A percentile compares a stretch with the other conserved stretches of the same genome.
phyloP scores from a whole-genome alignment of 805 yeast genomes.

The Myxozyma nipponensis region DNA sequence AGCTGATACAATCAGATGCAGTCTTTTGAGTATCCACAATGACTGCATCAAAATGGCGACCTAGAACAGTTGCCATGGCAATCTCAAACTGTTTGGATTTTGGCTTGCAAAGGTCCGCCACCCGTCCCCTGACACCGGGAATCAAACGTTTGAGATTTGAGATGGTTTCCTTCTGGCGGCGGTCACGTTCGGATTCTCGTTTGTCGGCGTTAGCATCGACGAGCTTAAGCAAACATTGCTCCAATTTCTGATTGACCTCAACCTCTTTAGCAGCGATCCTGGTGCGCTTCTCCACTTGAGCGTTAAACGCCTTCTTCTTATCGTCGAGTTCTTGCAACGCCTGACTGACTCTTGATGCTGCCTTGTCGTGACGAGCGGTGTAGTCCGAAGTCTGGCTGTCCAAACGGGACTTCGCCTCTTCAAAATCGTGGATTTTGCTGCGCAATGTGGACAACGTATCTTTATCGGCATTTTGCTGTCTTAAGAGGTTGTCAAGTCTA shows the following conservation, averaged over 20 bases:
- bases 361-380: constrained; percentile 39
- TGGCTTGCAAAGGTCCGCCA: constrained; percentile 77
- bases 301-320: constrained; percentile 27
- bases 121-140: constrained; percentile 81
- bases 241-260: constrained; percentile 60
- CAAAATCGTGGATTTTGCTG: constrained; percentile 22
- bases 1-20: constrained; percentile 73
- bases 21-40: constrained; percentile 69
- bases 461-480: constrained; percentile 31
- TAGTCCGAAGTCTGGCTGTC: constrained; percentile 39
- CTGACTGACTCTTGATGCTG: constrained; percentile 28
- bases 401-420: constrained; percentile 19
- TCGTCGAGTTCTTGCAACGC: constrained; percentile 28
- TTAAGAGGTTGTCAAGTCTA: constrained; percentile 24
- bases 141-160: constrained; percentile 63
- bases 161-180: constrained; percentile 67
- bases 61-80: constrained; percentile 75
- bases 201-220: constrained; percentile 72
- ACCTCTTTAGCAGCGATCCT: constrained; percentile 44
- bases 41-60: constrained; percentile 74
- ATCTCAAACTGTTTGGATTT: constrained; percentile 63
- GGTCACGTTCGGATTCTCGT: constrained; percentile 70
- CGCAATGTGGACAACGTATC: constrained; percentile 27
- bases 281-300: constrained; percentile 23
- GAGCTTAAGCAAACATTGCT: constrained; percentile 55